phyloP scores from a whole-genome alignment of 2,329 filamentous ascomycete genomes.

The Fusarium sp. region DNA sequence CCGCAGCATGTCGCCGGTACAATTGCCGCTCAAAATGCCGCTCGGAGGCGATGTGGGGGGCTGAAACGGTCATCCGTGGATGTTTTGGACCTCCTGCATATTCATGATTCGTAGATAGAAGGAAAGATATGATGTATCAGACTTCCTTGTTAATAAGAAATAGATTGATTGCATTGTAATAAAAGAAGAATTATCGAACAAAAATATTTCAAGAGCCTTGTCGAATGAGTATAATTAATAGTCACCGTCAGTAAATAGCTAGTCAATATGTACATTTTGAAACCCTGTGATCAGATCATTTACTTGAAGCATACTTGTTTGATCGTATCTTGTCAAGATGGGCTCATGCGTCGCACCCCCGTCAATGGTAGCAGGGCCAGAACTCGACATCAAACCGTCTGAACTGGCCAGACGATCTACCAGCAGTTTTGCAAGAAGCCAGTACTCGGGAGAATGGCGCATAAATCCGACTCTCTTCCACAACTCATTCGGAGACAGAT shows the following conservation, averaged over 20 bases:
- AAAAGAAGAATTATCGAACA: no score
- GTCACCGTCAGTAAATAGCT: background rate
- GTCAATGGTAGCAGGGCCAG: background rate
- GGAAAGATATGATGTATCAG: no score
- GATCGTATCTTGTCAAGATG: constrained; percentile 6
- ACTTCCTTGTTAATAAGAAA: no score
- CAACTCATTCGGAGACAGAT: no score
- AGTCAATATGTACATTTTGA: constrained; percentile 14
- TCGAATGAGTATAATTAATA: no score
- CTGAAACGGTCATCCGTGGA: background rate
- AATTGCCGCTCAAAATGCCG: constrained; percentile 22
- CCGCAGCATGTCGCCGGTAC: background rate
- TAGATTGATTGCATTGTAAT: no score
- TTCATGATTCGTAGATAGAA: background rate
- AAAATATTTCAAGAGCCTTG: no score
- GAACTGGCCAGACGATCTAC: constrained; percentile 2
- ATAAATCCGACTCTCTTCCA: no score
- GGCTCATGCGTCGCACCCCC: background rate
- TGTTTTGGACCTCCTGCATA: background rate
- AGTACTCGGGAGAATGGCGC: no score
- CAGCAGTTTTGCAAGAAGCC: background rate
- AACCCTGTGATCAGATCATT: constrained; percentile 9
- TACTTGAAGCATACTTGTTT: constrained; percentile 18
- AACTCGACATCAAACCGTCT: background rate
- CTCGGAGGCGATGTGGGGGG: constrained; percentile 21